These are phyloP conservation scores for Xylariaceae sp. DNA, from an alignment of 2,329 filamentous ascomycete species.

Conservation along the genomic window DNA sequence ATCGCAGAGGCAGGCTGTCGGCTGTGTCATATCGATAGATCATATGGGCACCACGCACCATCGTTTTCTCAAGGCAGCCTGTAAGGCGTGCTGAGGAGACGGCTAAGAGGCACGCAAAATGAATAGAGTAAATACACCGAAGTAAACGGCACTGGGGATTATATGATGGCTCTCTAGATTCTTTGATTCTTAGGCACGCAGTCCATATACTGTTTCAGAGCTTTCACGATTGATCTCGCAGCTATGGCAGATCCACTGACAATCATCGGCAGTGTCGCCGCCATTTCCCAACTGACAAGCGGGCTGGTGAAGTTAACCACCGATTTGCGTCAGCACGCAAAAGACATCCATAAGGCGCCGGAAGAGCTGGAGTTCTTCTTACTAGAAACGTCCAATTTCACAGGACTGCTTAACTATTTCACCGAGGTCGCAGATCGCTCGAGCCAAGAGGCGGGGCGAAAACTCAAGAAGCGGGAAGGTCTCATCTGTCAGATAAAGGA, in stretches of 20 bases:
- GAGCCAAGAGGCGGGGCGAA: not conserved
- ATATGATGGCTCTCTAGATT: not conserved
- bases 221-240: not conserved
- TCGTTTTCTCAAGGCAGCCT: conserved; percentile 10
- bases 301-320: conserved; percentile 16
- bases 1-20: conserved; percentile 1
- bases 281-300: conserved; percentile 14
- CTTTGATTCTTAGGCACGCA: not conserved
- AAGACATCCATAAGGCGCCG: conserved; percentile 8
- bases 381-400: conserved; percentile 15
- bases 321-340: conserved; percentile 9
- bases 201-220: not conserved
- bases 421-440: conserved; percentile 3
- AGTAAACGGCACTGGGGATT: no score
- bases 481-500: conserved; percentile 1
- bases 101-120: not conserved
- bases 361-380: conserved; percentile 14
- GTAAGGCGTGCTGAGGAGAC: conserved; percentile 4
- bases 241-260: conserved; percentile 11
- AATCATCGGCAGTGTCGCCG: not conserved
- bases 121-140: not conserved
- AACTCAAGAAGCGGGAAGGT: conserved; percentile 1
- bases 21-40: conserved; percentile 9
- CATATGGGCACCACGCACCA: not conserved
- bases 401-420: conserved; percentile 16